Evolutionary conservation across 345 rosid genomes (phyloP).

Genomic region (Pistacia integerrima): DNA sequence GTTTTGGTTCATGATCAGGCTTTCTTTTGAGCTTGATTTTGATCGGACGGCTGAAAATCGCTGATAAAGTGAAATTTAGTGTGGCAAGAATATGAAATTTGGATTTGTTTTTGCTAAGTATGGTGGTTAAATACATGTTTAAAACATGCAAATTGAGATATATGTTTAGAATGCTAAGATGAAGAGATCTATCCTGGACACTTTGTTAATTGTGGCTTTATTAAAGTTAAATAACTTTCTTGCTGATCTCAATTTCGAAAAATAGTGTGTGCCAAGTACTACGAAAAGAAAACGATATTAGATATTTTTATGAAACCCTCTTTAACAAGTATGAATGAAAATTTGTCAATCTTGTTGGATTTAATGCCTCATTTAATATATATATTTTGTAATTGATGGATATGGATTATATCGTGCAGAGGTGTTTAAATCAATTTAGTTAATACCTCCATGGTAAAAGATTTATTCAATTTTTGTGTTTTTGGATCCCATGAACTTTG

Average conservation of each 20-base stretch:
- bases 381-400: too few species aligned
- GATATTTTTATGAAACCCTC: not conserved
- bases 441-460: not conserved
- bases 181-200: not conserved
- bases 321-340: not conserved
- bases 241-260: not conserved
- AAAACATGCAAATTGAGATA: not conserved
- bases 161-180: not conserved
- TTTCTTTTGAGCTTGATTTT: not conserved
- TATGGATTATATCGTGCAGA: too few species aligned
- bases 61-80: not conserved
- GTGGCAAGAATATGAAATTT: not conserved
- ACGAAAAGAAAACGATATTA: not conserved
- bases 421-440: not conserved
- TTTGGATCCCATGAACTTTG: not conserved
- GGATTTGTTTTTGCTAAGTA: not conserved
- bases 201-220: not conserved
- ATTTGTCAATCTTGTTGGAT: not conserved
- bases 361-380: not conserved
- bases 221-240: not conserved
- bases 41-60: not conserved
- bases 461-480: not conserved
- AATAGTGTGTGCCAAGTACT: not conserved
- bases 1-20: not conserved
- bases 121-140: not conserved